Percentiles rank a stretch among this genome's conserved stretches.
Conservation (phyloP, 148 eudicot species). For the Vaccinium macrocarpon region DNA sequence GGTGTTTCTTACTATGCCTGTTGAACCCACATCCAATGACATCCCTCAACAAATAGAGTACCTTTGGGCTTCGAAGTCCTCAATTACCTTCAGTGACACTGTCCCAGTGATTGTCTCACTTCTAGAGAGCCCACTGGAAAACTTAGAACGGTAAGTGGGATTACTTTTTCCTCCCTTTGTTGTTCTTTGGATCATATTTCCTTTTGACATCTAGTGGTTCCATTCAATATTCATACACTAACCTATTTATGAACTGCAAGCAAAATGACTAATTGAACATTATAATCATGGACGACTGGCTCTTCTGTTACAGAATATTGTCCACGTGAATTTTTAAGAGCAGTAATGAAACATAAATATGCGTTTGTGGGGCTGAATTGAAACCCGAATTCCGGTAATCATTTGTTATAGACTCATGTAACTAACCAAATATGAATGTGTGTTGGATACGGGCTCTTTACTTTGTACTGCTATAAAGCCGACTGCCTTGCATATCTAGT, state of each 20-base stretch:
- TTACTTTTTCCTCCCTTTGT: not conserved
- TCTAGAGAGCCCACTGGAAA: slow-evolving; percentile 80
- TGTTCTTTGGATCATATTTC: not conserved
- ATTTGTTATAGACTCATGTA: not conserved
- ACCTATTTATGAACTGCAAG: not conserved
- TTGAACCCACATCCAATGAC: slow-evolving; percentile 68
- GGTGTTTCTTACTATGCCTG: slow-evolving; percentile 95
- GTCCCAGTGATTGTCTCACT: slow-evolving; percentile 73
- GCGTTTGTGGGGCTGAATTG: slow-evolving; percentile 4
- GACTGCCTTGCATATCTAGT: not conserved
- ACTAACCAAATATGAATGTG: not conserved
- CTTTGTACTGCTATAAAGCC: not conserved
- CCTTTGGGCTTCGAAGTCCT: slow-evolving; percentile 74
- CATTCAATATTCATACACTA: not conserved
- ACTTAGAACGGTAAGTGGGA: slow-evolving; percentile 62
- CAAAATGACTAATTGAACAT: not conserved
- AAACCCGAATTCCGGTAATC: not conserved
- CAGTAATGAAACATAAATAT: not conserved
- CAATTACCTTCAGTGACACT: slow-evolving; percentile 55
- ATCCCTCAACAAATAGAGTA: slow-evolving; percentile 75
- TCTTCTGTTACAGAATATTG: not conserved
- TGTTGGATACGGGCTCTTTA: not conserved
- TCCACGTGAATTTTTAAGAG: not conserved
- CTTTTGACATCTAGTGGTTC: not conserved
- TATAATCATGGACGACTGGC: not conserved